phyloP scores from a whole-genome alignment of 768 basidiomycete species.

The Boletus barrowsii region DNA sequence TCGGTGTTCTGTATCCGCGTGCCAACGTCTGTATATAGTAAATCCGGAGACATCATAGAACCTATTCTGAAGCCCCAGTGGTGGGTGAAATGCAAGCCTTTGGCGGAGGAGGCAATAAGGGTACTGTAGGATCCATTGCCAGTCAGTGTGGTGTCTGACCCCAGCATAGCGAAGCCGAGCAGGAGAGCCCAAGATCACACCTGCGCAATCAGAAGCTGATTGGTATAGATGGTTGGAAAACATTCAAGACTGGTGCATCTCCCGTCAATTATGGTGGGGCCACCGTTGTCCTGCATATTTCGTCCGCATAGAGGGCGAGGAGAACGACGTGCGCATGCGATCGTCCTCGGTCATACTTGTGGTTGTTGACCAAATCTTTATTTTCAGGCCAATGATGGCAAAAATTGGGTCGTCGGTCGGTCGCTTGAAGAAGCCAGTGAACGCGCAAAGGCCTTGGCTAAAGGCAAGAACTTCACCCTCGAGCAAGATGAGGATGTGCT shows the following conservation, averaged over 20 bases:
- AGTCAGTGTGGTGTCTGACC: not conserved
- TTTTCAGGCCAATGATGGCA: slow-evolving; percentile 59
- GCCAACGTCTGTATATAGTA: slow-evolving; percentile 43
- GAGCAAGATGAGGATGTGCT: slow-evolving; percentile 96
- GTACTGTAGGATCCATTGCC: slow-evolving; percentile 36
- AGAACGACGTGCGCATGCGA: slow-evolving; percentile 52
- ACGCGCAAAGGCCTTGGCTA: slow-evolving; percentile 68
- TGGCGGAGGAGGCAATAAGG: slow-evolving; percentile 87
- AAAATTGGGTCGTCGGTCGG: slow-evolving; percentile 91
- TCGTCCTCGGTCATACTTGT: not conserved
- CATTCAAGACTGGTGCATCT: slow-evolving; percentile 99
- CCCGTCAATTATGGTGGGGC: slow-evolving; percentile 99
- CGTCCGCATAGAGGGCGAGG: slow-evolving; percentile 75
- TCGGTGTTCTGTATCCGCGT: not conserved
- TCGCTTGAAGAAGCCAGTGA: slow-evolving; percentile 71
- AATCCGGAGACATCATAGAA: slow-evolving; percentile 97
- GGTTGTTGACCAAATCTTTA: not conserved
- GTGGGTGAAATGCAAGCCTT: slow-evolving; percentile 94
- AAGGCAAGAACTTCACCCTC: slow-evolving; percentile 64
- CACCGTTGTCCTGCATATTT: slow-evolving; percentile 96
- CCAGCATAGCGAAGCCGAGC: slow-evolving; percentile 71
- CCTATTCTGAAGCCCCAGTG: slow-evolving; percentile 95
- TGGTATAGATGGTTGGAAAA: slow-evolving; percentile 96
- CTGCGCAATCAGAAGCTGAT: slow-evolving; percentile 84
- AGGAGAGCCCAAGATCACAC: slow-evolving; percentile 81